phyloP scores from a whole-genome alignment of 768 basidiomycete genomes.

The Cystofilobasidium ferigula region DNA sequence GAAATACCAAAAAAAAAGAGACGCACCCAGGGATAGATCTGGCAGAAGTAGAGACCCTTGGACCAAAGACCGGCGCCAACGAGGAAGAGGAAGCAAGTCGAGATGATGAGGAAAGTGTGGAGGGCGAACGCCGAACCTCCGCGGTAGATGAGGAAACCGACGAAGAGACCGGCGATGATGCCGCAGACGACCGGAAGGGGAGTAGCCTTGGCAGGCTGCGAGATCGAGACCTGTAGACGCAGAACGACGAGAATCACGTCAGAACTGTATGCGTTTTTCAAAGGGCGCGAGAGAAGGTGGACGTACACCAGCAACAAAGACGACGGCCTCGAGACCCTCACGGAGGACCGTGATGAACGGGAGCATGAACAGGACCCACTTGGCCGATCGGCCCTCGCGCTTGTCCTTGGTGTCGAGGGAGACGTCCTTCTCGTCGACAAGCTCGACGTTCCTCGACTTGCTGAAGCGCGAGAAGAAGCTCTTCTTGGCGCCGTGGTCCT shows the following conservation, averaged over 20 bases:
- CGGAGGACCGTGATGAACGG: constrained; percentile 85
- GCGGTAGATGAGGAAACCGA: constrained; percentile 51
- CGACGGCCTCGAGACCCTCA: constrained; percentile 85
- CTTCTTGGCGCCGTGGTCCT: background rate
- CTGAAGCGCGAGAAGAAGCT: background rate
- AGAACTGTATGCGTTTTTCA: background rate
- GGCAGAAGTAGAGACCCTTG: constrained; percentile 60
- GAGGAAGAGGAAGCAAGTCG: constrained; percentile 82
- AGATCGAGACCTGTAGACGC: constrained; percentile 54
- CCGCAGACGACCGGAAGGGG: constrained; percentile 84
- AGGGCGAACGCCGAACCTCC: constrained; percentile 59
- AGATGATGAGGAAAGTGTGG: constrained; percentile 74
- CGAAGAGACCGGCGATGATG: constrained; percentile 19
- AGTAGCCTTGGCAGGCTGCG: constrained; percentile 67
- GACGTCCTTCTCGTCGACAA: constrained; percentile 6
- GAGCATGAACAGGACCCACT: constrained; percentile 80
- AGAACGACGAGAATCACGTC: background rate
- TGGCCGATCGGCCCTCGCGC: constrained; percentile 46
- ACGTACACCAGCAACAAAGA: constrained; percentile 77
- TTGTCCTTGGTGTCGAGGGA: constrained; percentile 31
- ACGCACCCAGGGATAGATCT: constrained; percentile 54
- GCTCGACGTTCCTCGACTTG: constrained; percentile 11
- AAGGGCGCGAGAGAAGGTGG: background rate
- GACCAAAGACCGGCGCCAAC: constrained; percentile 91
- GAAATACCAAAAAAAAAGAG: constrained; percentile 42